A percentile compares a stretch with the other conserved stretches of the same genome.
These are phyloP conservation scores for Leptographium radiaticola DNA, from an alignment of 2,329 filamentous ascomycete genomes.

Conservation along the genomic window DNA sequence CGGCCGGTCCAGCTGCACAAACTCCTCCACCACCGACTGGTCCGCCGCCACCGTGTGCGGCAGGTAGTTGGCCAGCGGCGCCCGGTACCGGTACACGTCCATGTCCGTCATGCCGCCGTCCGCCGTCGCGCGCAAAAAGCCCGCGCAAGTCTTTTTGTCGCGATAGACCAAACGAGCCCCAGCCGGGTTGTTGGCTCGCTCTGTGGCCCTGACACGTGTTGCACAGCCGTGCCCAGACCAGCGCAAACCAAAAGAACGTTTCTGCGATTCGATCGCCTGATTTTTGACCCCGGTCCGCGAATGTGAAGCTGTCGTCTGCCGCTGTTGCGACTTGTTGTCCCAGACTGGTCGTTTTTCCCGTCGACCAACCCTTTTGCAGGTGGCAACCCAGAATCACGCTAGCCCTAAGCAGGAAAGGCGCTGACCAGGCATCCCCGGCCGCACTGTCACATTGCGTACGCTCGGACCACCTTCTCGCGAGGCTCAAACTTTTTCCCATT, in stretches of 20 bases:
- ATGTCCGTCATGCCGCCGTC: slow-evolving; percentile 15
- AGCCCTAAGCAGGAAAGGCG: background rate
- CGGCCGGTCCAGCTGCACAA: slow-evolving; percentile 34
- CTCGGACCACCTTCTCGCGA: background rate
- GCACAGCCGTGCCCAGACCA: too few species aligned
- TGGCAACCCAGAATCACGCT: background rate
- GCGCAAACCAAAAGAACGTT: too few species aligned
- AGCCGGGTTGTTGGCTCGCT: too few species aligned
- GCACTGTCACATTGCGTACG: background rate
- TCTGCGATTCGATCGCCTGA: too few species aligned
- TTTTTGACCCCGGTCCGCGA: too few species aligned
- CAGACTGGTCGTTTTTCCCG: too few species aligned
- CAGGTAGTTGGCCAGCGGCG: slow-evolving; percentile 47
- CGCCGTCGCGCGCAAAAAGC: too few species aligned
- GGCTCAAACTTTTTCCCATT: slow-evolving; percentile 13
- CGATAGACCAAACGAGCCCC: too few species aligned
- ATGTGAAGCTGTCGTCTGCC: too few species aligned
- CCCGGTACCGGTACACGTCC: slow-evolving; percentile 37
- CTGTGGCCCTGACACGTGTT: too few species aligned
- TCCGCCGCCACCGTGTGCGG: slow-evolving; percentile 40
- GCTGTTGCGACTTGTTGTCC: too few species aligned
- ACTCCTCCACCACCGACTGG: slow-evolving; percentile 37
- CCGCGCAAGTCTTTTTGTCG: too few species aligned
- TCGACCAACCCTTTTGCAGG: background rate
- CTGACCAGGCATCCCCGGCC: background rate